Base-by-base conservation (phyloP, 805 yeast species). In the Yarrowia osloensis region DNA sequence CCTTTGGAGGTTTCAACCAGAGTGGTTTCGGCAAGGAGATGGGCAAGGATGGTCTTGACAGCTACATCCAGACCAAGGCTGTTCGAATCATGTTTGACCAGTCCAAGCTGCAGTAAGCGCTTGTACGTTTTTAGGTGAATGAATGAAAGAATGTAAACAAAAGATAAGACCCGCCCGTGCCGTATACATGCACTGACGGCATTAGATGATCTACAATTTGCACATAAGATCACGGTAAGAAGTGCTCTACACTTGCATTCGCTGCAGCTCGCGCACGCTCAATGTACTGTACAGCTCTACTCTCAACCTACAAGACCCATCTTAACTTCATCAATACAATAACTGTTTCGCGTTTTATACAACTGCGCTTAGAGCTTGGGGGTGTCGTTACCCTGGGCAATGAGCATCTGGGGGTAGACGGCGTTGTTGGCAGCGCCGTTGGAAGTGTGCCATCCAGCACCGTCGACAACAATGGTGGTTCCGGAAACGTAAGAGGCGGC, bases 401-500 rank as follows among this genome's bases (percentile, higher is more conserved):
- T 35, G 44, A 61, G 39, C 54, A 61, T 61, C 66, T 61, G 66
- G 54, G 66, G 66, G 54, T 61, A 61, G 54, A 46, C 66, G 52
- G 39, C 21, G 54, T 24, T 44, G 52, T 22, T 26, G 6, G 59
- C 59, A 22, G 37, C 49, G 22, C 61, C 49, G 49, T 63, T 63
- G 49, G 59, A 47, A 12, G 72, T 80, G 74, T 91, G 97, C 97
- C 98, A 92, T 68, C 85, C 81, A 1, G 88, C 98, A 65, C 98
- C 98, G 78, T 93, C 98, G 5, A 94, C 97, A 19, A 91, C 88
- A 42, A 85, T 82, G 17, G 87, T 80, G 4, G 91, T 85, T 17
- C 98, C 98, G 15, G 89, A 87, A 33, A 93, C 82, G 75, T 86
- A 93, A 4, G 80, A 71, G 7, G 93, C 91, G 4, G 97, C 97